Base-by-base conservation (phyloP, 768 basidiomycete species). In the Rhodotorula babjevae region DNA sequence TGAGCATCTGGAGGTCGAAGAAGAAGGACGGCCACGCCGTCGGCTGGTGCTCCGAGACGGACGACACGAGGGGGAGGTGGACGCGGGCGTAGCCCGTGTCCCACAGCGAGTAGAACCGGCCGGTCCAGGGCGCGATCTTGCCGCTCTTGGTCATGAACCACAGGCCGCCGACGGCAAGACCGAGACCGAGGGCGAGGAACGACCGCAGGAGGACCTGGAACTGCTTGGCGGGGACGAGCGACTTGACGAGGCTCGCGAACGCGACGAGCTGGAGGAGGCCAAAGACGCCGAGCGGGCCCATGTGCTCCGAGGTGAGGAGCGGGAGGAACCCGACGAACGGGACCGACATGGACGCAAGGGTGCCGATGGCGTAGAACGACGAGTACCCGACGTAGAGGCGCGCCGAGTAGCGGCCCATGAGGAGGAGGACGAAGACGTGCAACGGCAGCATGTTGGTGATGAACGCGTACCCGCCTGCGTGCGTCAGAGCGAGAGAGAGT, bases 401-500 rank as follows among this genome's bases (percentile, higher is more conserved):
- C 79, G 86, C 88, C 72, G 89, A 92, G 85, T 87, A 99, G 61
- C 96, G 88, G 29, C 94, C 94, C 96, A 98, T 99, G 47, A 98
- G 84, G 66, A 97, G 87, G 68, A 99, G 88, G 49, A 91, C 89
- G n/a, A 98, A 86, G 0, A 92, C 90, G 78, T 99, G 96, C 3
- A 99, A 83, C 50, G 96, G 96, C 71, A 98, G 94, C 95, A 99
- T 99, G 85, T 99, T 99, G 59, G 96, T 99, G 81, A 99, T 99
- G 85, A 99, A 99, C 0, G 90, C 96, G 82, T 98, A 99, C 76
- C 93, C 93, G 85, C 92, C 91, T 92, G 62, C 19, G 47, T 19
- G 72, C 59, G 46, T 25, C 8, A 23, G 25, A 19, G 6, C 21
- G 49, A 8, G 44, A 14, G 44, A 2, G 44, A 46, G 44, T 46